phyloP scores from a whole-genome alignment of 208 protist species.

The Novymonas esmeraldas region DNA sequence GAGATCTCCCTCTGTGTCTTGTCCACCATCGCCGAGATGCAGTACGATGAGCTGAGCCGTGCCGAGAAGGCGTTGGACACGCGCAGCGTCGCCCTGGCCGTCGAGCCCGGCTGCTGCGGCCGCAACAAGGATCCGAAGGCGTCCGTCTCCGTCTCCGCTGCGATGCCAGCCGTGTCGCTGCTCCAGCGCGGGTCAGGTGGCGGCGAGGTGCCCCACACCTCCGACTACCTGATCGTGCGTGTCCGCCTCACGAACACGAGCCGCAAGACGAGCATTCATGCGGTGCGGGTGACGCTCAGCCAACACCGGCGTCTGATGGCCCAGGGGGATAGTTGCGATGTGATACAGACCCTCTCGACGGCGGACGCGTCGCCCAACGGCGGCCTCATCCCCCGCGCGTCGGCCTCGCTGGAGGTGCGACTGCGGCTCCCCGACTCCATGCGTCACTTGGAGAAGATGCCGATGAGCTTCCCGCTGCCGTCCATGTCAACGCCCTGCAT shows the following conservation, averaged over 20 bases:
- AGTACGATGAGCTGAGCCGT: slow-evolving; percentile 21
- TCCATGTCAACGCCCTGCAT: slow-evolving; percentile 32
- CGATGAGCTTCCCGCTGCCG: slow-evolving; percentile 10
- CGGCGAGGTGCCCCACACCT: too few species aligned
- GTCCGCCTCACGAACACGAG: slow-evolving; percentile 17
- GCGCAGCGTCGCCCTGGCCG: slow-evolving; percentile 16
- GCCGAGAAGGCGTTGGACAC: neutral
- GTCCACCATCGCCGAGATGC: slow-evolving; percentile 26
- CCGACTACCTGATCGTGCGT: neutral
- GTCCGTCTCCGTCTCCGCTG: slow-evolving; percentile 8
- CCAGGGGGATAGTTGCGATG: slow-evolving; percentile 10
- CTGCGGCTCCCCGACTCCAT: slow-evolving; percentile 17
- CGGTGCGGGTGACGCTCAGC: slow-evolving; percentile 27
- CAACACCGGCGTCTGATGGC: slow-evolving; percentile 29
- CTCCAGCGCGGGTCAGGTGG: too few species aligned
- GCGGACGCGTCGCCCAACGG: slow-evolving; percentile 9
- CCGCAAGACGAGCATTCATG: slow-evolving; percentile 19
- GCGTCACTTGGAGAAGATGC: slow-evolving; percentile 3
- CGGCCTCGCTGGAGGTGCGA: slow-evolving; percentile 1
- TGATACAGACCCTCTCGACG: slow-evolving; percentile 10
- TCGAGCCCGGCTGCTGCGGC: slow-evolving; percentile 35
- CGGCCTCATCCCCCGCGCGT: slow-evolving; percentile 12
- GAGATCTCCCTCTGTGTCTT: slow-evolving; percentile 23
- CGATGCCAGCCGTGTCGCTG: slow-evolving; percentile 3
- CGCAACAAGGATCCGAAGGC: slow-evolving; percentile 20